These are phyloP conservation scores for Tremellales sp. DNA, from an alignment of 1,284 basidiomycete genomes.

Conservation along the genomic window DNA sequence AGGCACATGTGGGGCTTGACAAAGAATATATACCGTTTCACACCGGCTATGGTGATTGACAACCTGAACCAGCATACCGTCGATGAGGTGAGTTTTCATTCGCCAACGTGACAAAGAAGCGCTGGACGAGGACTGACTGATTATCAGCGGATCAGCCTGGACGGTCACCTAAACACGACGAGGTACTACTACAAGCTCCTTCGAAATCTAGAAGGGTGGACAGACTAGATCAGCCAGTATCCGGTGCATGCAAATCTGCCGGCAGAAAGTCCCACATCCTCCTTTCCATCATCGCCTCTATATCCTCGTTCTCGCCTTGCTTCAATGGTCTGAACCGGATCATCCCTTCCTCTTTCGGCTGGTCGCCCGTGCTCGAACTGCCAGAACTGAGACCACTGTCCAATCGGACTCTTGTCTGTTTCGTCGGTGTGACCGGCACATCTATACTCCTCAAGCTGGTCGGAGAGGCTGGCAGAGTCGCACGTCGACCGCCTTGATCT, in stretches of 20 bases:
- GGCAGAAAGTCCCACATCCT: too few relatives aligned
- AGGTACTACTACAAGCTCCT: conserved; percentile 53
- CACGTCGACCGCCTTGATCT: neutral
- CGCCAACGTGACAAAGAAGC: neutral
- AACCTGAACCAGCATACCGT: conserved; percentile 52
- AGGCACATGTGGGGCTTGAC: conserved; percentile 49
- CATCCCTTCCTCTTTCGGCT: too few relatives aligned
- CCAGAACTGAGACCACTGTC: neutral
- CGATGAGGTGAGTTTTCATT: conserved; percentile 42
- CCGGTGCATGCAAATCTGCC: too few relatives aligned
- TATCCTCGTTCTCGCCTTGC: too few relatives aligned
- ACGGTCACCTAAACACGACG: conserved; percentile 49
- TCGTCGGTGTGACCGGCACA: neutral
- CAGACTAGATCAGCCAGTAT: too few relatives aligned
- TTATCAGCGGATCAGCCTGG: conserved; percentile 40
- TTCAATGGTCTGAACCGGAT: too few relatives aligned
- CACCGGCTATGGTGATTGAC: conserved; percentile 39
- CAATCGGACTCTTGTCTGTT: neutral
- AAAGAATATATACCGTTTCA: conserved; percentile 51
- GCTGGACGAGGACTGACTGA: conserved; percentile 3
- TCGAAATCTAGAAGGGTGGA: conserved; percentile 49
- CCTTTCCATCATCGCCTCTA: too few relatives aligned
- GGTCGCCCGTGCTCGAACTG: too few relatives aligned
- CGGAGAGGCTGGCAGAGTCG: neutral
- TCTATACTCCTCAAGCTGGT: neutral